A percentile compares a stretch with the other conserved stretches of the same genome.
phyloP scores from a whole-genome alignment of 495 filamentous ascomycete genomes.

The Penicillium desertorum region DNA sequence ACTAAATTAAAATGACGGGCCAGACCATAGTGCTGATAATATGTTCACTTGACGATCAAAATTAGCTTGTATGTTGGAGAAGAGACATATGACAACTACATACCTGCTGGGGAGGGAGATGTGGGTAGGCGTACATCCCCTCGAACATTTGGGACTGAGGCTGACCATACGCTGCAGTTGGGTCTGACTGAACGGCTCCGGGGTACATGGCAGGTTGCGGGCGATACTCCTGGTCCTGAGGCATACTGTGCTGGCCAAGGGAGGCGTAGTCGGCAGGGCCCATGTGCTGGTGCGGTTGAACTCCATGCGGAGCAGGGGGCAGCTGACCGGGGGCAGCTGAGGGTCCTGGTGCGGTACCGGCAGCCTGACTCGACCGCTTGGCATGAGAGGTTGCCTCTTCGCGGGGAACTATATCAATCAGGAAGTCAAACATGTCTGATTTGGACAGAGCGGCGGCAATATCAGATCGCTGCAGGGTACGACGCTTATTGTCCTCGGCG shows the following conservation, averaged over 20 bases:
- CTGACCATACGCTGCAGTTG: conserved; percentile 68
- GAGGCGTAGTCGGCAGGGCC: conserved; percentile 63
- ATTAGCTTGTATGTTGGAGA: conserved; percentile 7
- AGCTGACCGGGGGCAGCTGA: conserved; percentile 53
- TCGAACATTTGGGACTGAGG: conserved; percentile 81
- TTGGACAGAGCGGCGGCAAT: conserved; percentile 94
- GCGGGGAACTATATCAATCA: conserved; percentile 97
- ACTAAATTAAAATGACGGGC: conserved; percentile 21
- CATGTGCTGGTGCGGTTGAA: conserved; percentile 65
- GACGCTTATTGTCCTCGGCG: conserved; percentile 96
- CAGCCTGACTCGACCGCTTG: conserved; percentile 68
- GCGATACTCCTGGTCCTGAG: conserved; percentile 76
- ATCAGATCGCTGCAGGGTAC: conserved; percentile 91
- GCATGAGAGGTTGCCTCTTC: conserved; percentile 86
- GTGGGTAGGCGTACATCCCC: conserved; percentile 78
- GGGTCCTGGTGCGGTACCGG: conserved; percentile 49
- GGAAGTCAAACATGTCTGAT: conserved; percentile 99
- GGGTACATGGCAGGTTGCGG: conserved; percentile 74
- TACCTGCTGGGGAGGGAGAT: conserved; percentile 85
- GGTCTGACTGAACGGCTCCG: conserved; percentile 69
- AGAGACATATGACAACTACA: conserved; percentile 22
- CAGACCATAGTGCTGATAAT: conserved; percentile 1
- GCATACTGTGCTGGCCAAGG: conserved; percentile 61
- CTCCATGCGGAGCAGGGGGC: conserved; percentile 58
- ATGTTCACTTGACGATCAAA: conserved; percentile 1